A percentile compares a stretch with the other conserved stretches of the same genome.
Conservation (phyloP, 1,139 yeast genomes). For the Candida glucosophila region DNA sequence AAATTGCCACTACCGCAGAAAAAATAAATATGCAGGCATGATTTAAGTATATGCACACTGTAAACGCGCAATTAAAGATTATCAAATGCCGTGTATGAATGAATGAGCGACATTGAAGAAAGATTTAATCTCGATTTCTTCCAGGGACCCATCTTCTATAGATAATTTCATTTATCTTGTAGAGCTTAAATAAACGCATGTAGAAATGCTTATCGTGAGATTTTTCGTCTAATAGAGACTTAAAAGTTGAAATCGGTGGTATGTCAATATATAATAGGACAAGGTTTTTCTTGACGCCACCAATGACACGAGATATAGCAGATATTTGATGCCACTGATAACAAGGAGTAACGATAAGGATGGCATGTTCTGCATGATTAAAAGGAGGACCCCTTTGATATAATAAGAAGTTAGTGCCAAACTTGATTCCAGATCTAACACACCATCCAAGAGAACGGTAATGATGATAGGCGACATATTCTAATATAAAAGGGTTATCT, state of each 20-base stretch:
- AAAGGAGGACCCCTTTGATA: slow-evolving; percentile 94
- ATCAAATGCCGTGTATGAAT: too few relatives aligned
- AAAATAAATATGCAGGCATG: too few relatives aligned
- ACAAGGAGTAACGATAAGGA: slow-evolving; percentile 35
- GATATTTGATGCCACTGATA: slow-evolving; percentile 54
- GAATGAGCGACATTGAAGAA: too few relatives aligned
- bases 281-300: slow-evolving; percentile 77
- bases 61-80: too few relatives aligned
- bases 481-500: slow-evolving; percentile 34
- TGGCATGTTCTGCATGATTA: slow-evolving; percentile 83
- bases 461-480: slow-evolving; percentile 77
- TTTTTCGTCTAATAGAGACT: slow-evolving; percentile 10
- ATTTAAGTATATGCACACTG: too few relatives aligned
- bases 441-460: slow-evolving; percentile 93
- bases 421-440: slow-evolving; percentile 83
- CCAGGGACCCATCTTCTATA: slow-evolving; percentile 81
- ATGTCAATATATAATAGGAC: slow-evolving; percentile 58
- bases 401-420: slow-evolving; percentile 74
- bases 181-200: slow-evolving; percentile 26
- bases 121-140: slow-evolving; percentile 57
- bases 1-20: too few relatives aligned
- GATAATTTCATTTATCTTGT: slow-evolving; percentile 52
- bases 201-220: slow-evolving; percentile 16
- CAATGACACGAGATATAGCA: slow-evolving; percentile 68
- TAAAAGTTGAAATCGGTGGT: slow-evolving; percentile 30